Evolutionary conservation across 805 yeast genomes (phyloP).

Genomic region (Lipomyces orientalis): DNA sequence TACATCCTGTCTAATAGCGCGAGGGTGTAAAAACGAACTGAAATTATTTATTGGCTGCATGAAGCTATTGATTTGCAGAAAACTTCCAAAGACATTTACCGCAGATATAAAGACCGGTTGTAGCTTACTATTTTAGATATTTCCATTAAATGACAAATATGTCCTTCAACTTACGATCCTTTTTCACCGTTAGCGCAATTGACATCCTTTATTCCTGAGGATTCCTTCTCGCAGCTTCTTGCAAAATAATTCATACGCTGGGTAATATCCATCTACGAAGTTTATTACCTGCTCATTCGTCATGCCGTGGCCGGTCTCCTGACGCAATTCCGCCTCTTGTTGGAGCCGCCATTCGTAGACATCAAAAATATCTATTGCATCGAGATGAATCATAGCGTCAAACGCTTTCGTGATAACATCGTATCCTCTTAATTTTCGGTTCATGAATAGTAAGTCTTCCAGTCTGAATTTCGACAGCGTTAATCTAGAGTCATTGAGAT

Average conservation of each 20-base stretch:
- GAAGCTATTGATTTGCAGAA: too few species aligned
- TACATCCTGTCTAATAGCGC: too few species aligned
- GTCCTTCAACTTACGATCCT: slow-evolving; percentile 11
- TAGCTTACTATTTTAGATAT: too few species aligned
- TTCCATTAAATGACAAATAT: background rate
- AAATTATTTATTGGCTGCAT: too few species aligned
- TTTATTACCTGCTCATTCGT: slow-evolving; percentile 65
- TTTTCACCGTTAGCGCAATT: slow-evolving; percentile 21
- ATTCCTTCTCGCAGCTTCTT: slow-evolving; percentile 46
- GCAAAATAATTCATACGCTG: slow-evolving; percentile 76
- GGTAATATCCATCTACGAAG: slow-evolving; percentile 87
- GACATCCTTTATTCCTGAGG: slow-evolving; percentile 42
- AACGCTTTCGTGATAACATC: slow-evolving; percentile 60
- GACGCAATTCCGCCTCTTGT: slow-evolving; percentile 65
- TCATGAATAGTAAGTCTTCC: slow-evolving; percentile 51
- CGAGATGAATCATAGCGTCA: slow-evolving; percentile 65
- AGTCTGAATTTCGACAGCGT: slow-evolving; percentile 43
- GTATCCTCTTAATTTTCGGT: slow-evolving; percentile 60
- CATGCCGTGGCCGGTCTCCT: slow-evolving; percentile 72
- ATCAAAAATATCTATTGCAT: slow-evolving; percentile 62
- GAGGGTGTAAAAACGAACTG: too few species aligned
- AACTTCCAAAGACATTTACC: too few species aligned
- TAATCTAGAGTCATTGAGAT: slow-evolving; percentile 11
- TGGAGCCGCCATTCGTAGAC: slow-evolving; percentile 81
- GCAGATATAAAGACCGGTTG: too few species aligned